Evolutionary conservation across 768 basidiomycete species (phyloP).

Genomic region (Cytidiella melzeri): DNA sequence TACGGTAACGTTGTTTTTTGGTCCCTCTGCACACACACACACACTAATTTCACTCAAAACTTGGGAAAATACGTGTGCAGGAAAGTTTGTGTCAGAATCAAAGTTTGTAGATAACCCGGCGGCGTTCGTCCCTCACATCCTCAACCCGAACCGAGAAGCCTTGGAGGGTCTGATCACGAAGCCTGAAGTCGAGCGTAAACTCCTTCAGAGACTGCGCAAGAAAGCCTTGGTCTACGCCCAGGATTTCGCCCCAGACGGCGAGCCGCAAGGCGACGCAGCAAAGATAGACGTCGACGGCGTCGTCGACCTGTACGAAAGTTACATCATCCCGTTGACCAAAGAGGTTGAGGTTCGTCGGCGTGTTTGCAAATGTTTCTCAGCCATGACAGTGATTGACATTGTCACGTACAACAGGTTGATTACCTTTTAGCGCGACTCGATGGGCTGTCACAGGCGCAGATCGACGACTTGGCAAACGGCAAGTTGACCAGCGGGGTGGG

Average conservation of each 20-base stretch:
- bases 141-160: slow-evolving; percentile 64
- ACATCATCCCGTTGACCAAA: slow-evolving; percentile 96
- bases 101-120: slow-evolving; percentile 88
- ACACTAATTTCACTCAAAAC: not conserved
- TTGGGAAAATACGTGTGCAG: no score
- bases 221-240: slow-evolving; percentile 77
- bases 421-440: slow-evolving; percentile 90
- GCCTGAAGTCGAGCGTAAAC: slow-evolving; percentile 85
- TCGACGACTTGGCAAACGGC: slow-evolving; percentile 48
- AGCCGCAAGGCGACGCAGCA: slow-evolving; percentile 34
- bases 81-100: slow-evolving; percentile 98
- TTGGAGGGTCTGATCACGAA: slow-evolving; percentile 93
- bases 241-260: slow-evolving; percentile 71
- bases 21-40: no score
- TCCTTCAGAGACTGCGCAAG: slow-evolving; percentile 78
- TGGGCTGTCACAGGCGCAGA: slow-evolving; percentile 74
- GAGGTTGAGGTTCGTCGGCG: slow-evolving; percentile 80
- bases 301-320: slow-evolving; percentile 88
- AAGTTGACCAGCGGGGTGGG: slow-evolving; percentile 4
- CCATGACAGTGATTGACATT: slow-evolving; percentile 8
- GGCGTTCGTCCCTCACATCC: slow-evolving; percentile 90
- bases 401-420: slow-evolving; percentile 60
- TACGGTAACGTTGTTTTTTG: slow-evolving; percentile 74
- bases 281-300: slow-evolving; percentile 95
- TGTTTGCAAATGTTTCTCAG: not conserved